phyloP scores from a whole-genome alignment of 129 eudicot species.

The Flaveria robusta region DNA sequence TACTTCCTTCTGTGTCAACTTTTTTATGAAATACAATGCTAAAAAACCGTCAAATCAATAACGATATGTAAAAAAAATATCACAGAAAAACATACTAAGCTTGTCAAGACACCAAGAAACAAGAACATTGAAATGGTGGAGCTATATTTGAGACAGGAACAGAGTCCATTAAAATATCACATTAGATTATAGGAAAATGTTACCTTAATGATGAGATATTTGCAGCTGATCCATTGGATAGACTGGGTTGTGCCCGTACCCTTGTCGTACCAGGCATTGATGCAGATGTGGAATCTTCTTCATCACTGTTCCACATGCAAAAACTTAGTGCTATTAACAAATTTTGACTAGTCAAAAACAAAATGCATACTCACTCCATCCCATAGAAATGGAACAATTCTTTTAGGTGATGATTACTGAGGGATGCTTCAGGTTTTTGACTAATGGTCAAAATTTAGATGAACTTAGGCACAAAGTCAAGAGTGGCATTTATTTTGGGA shows the following conservation, averaged over 20 bases:
- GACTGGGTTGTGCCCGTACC: constrained; percentile 49
- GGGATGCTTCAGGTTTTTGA: background rate
- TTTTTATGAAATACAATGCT: background rate
- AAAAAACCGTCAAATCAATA: background rate
- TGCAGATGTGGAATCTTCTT: constrained; percentile 87
- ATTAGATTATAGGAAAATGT: background rate
- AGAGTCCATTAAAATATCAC: background rate
- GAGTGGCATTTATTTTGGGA: background rate
- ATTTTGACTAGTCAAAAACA: background rate
- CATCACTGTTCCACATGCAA: constrained; percentile 58
- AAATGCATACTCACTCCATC: background rate
- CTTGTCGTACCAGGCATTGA: constrained; percentile 46
- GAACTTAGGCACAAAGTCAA: constrained; percentile 1
- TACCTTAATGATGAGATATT: constrained; percentile 63
- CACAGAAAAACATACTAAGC: background rate
- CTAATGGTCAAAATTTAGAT: background rate
- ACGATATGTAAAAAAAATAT: background rate
- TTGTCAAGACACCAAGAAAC: background rate
- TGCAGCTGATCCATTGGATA: constrained; percentile 60
- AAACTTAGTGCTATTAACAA: background rate
- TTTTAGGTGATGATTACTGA: background rate
- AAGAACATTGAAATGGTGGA: background rate
- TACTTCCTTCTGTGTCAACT: background rate
- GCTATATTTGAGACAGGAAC: background rate
- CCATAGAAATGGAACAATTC: background rate